Base-by-base conservation (phyloP, 169 alveolate genomes). In the Theileria parva region DNA sequence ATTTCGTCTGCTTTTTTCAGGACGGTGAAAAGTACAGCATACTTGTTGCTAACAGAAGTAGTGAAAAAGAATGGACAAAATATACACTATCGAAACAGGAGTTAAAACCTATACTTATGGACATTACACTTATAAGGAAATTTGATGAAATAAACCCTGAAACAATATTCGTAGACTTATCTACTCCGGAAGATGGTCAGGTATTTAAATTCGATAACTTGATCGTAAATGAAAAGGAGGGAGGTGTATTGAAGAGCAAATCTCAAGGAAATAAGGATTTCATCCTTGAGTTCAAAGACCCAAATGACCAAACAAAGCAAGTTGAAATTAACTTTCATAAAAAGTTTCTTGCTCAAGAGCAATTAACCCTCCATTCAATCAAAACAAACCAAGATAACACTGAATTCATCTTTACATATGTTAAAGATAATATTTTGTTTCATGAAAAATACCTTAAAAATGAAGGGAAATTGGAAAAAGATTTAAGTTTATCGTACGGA, bases 51-150 rank as follows among this genome's bases (percentile, higher is more conserved):
- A 21, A 65, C 17, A 21, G 25, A 39, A 12, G 1, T 25, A 32
- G 32, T 37, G 57, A 44, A 15, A 37, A 65, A 27, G 34, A 65
- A 21, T 65, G 74, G 74, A 21, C 28, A 32, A 32, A 65, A 17
- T 65, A 65, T 25, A 65, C 74, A n/a, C 74, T 65, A 12, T 32
- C 66, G n/a, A 57, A 57, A 17, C 66, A 17, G 8, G 37, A 2
- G 1, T 21, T 8, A 8, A 57, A 19, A 19, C 25, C 30, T 65
- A 65, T 65, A 27, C 34, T 65, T 28, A 65, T 65, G 74, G 74
- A 32, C 57, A 25, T 65, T 21, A 37, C 32, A 21, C 51, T 37
- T 39, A 44, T 65, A 39, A 65, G 51, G 63, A 65, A 28, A 9
- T 65, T 65, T 21, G 57, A 65, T 15, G 74, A 37, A 0, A 65